Evolutionary conservation across 176 grass and related monocot species (phyloP).

Genomic region (Areca catechu): DNA sequence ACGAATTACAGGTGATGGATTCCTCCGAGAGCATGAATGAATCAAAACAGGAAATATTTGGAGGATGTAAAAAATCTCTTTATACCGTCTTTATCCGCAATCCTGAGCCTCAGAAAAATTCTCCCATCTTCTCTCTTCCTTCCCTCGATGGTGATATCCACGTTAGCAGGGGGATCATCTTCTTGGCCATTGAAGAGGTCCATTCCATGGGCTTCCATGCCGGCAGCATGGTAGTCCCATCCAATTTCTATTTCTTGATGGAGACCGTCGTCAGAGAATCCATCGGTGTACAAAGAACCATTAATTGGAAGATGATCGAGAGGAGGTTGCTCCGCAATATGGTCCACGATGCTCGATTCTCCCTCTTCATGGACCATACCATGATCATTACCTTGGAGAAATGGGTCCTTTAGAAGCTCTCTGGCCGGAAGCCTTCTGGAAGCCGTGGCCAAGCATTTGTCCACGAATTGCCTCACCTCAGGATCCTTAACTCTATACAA

Average conservation of each 20-base stretch:
- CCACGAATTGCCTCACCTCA: constrained; percentile 7
- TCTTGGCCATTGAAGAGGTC: constrained; percentile 66
- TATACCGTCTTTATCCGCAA: constrained; percentile 69
- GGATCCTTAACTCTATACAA: constrained; percentile 9
- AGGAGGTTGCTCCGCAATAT: constrained; percentile 26
- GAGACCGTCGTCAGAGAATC: constrained; percentile 32
- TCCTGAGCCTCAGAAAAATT: constrained; percentile 70
- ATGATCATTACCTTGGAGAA: constrained; percentile 24
- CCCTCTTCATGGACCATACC: constrained; percentile 17
- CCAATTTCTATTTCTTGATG: constrained; percentile 44
- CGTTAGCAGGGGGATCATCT: constrained; percentile 48
- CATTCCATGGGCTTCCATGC: constrained; percentile 45
- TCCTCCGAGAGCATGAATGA: background rate
- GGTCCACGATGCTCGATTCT: constrained; percentile 15
- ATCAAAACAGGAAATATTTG: background rate
- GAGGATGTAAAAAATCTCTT: constrained; percentile 6
- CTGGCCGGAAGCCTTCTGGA: constrained; percentile 3
- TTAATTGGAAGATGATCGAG: constrained; percentile 39
- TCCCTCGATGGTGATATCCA: constrained; percentile 84
- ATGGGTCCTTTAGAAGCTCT: constrained; percentile 11
- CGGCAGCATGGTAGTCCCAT: constrained; percentile 43
- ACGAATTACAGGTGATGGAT: background rate
- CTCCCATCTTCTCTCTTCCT: constrained; percentile 62
- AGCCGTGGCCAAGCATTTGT: constrained; percentile 7
- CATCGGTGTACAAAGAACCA: constrained; percentile 36